A percentile compares a stretch with the other conserved stretches of the same genome.
Evolutionary conservation across 2,329 filamentous ascomycete species (phyloP).

Genomic region (Trichophyton mentagrophytes): DNA sequence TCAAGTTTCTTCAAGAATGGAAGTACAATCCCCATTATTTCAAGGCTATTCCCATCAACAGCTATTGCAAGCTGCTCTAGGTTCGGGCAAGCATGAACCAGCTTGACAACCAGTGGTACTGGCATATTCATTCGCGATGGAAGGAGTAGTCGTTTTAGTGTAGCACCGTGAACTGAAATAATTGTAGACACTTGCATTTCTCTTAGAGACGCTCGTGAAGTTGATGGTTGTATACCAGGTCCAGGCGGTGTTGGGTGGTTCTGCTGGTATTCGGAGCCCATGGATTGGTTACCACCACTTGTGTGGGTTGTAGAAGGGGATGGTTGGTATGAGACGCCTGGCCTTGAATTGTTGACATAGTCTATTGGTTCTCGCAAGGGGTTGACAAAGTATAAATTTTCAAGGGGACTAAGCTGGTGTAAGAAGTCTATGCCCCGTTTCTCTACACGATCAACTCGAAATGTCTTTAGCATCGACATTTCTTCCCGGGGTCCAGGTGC

Average conservation of each 20-base stretch:
- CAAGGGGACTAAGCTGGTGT: conserved; percentile 31
- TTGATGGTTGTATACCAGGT: conserved; percentile 10
- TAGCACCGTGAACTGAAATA: conserved; percentile 38
- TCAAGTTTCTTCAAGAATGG: conserved; percentile 30
- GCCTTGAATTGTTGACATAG: conserved; percentile 20
- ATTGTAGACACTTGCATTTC: conserved; percentile 36
- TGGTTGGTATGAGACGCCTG: conserved; percentile 6
- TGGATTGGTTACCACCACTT: conserved; percentile 11
- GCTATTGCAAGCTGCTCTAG: conserved; percentile 47
- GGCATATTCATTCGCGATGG: conserved; percentile 44
- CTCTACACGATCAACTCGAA: conserved; percentile 39
- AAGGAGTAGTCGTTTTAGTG: conserved; percentile 45
- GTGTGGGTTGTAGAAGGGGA: conserved; percentile 8
- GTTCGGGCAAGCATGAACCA: conserved; percentile 44
- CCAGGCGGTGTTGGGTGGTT: neutral
- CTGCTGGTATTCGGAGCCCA: neutral
- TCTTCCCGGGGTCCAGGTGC: conserved; percentile 10
- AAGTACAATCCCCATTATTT: conserved; percentile 27
- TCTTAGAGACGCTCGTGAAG: conserved; percentile 24
- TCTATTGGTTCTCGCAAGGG: conserved; percentile 21
- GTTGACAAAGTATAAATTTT: conserved; percentile 42
- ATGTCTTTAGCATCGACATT: conserved; percentile 28
- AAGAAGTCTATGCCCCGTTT: conserved; percentile 35
- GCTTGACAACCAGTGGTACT: conserved; percentile 35
- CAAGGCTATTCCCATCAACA: conserved; percentile 30